Base-by-base conservation (phyloP, 192 early-diverging fungal species). In the Gamsiella multidivaricata region DNA sequence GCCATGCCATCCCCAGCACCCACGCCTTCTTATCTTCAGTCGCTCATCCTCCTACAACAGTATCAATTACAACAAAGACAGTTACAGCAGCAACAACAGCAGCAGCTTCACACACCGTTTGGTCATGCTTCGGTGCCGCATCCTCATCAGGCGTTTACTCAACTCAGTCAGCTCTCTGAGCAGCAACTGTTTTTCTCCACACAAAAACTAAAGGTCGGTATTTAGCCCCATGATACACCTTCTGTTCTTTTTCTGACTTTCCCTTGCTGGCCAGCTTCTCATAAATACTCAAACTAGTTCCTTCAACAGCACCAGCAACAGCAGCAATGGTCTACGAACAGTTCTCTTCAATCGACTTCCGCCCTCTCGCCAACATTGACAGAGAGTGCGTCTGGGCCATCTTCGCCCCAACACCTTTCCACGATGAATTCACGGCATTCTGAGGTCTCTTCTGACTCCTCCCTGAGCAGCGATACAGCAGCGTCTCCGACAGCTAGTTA, bases 1-100 rank as follows among this genome's bases (percentile, higher is more conserved):
- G 52, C 42, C 28, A 72, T 72, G 70, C 70, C 70, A 42, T 72
- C 70, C 18, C 60, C 70, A 26, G 37, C 61, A 23, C 70, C 70
- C n/a, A 43, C 70, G 12, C 61, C 61, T 6, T 59, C 61, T 7
- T 58, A 56, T 20, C 53, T 58, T 9, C 70, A 58, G 17, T 65
- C 70, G 17, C 54, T 72, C 37, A 37, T 65, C 28, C 63, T 74
- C 18, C 34, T 65, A 25, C 70, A 74, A 46, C 61, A 74, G 28
- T 49, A 49, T 12, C 70, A 59, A 50, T 55, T 61, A 36, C 58
- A 61, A 36, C 69, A 63, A 10, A 43, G 20, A n/a, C 68, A 50
- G 42, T 54, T 42, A n/a, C 53, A 65, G 41, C 57, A 70, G 28
- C 57, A 50, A 5, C 61, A 56, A 11, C 53, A 63, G 14, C 69